A percentile compares a stretch with the other conserved stretches of the same genome.
phyloP scores from a whole-genome alignment of 441 rosid species.

The Aquilaria agallochum region DNA sequence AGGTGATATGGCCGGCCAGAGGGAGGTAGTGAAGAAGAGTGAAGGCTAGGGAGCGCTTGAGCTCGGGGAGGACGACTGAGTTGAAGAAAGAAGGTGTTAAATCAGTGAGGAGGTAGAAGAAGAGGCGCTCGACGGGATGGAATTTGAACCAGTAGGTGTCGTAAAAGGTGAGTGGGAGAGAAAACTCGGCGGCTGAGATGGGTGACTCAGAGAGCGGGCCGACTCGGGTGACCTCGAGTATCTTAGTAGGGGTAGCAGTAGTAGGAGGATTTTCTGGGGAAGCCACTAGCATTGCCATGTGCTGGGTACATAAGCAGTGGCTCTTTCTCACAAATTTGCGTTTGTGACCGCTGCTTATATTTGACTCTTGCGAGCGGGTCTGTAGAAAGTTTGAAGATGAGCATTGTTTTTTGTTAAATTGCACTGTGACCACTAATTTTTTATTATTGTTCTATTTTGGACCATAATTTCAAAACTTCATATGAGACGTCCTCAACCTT shows the following conservation, averaged over 20 bases:
- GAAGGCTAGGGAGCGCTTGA: slow-evolving; percentile 10
- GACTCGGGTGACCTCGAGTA: slow-evolving; percentile 2
- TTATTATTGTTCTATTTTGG: no score
- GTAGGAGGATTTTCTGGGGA: background rate
- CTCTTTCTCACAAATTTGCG: no score
- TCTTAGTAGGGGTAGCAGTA: no score
- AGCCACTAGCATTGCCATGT: no score
- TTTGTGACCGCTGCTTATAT: no score
- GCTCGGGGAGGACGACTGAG: slow-evolving; percentile 3
- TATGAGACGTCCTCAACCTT: no score
- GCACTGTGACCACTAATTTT: no score
- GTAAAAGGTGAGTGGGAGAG: slow-evolving; percentile 28
- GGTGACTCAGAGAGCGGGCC: background rate
- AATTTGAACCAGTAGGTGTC: slow-evolving; percentile 29
- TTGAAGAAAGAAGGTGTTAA: background rate
- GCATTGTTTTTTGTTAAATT: no score
- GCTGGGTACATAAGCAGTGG: no score
- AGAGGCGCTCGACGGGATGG: slow-evolving; percentile 14
- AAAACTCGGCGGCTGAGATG: slow-evolving; percentile 13
- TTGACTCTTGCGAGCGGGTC: no score
- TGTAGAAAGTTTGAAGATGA: no score
- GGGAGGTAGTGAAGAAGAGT: slow-evolving; percentile 13
- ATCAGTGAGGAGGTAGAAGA: slow-evolving; percentile 6
- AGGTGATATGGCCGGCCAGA: slow-evolving; percentile 14
- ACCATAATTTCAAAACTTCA: no score